Evolutionary conservation across 805 yeast genomes (phyloP).

Genomic region (Phaffomyces antillensis): DNA sequence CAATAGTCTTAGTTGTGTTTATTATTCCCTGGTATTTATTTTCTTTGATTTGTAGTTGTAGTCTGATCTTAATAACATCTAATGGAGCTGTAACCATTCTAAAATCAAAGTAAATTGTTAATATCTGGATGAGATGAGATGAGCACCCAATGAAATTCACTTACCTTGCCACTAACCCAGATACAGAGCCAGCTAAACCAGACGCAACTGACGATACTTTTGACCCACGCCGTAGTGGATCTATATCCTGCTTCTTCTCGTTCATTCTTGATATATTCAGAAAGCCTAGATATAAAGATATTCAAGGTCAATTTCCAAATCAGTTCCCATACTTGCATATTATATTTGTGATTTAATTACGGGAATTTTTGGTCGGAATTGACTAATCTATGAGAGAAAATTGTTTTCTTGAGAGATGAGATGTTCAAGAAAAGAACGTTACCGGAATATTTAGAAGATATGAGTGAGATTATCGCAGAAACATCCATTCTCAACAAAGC

Average conservation of each 20-base stretch:
- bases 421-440: background rate
- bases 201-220: constrained; percentile 34
- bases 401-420: background rate
- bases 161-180: constrained; percentile 36
- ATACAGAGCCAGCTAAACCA: constrained; percentile 37
- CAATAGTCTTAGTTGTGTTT: constrained; percentile 35
- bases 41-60: constrained; percentile 47
- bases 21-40: constrained; percentile 29
- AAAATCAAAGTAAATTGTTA: background rate
- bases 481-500: constrained; percentile 41
- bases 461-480: constrained; percentile 8
- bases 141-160: background rate
- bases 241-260: constrained; percentile 16
- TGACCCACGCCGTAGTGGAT: constrained; percentile 39
- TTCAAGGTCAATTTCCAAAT: too few relatives aligned
- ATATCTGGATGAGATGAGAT: background rate
- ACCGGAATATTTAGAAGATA: background rate
- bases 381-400: too few relatives aligned
- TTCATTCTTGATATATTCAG: background rate
- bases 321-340: too few relatives aligned
- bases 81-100: constrained; percentile 69
- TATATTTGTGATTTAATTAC: too few relatives aligned
- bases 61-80: constrained; percentile 69
- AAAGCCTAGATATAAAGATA: background rate
- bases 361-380: too few relatives aligned